Evolutionary conservation across 192 early-diverging fungal species (phyloP), one percentile per base, ranked within the genome.

Genomic region (Chytriomyces hyalinus): DNA sequence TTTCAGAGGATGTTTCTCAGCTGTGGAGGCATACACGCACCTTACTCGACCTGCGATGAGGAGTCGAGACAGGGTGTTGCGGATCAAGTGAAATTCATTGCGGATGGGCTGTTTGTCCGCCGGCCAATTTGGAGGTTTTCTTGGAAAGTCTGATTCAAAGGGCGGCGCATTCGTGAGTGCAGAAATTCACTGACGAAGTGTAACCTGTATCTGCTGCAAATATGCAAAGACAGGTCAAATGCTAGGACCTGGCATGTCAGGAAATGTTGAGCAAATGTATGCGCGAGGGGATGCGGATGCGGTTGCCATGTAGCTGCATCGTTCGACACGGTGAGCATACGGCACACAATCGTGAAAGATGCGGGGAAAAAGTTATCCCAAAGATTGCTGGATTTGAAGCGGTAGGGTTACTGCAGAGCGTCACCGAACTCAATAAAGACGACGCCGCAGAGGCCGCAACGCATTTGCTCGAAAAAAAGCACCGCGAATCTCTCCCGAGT

Each of bases 61-160:
- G 83, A 87, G 72, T 76, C 73, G 22, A 74, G 51, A n/a, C 82
- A 84, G 22, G 60, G 26, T 50, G 59, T 87, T 49, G 47, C 79
- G 8, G 75, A 81, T 36, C 66, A 85, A 43, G 50, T 87, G 61
- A 82, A 81, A 47, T 77, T 64, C 47, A 80, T 87, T 80, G 77
- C 84, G 5, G 86, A 87, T 53, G 48, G 66, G 20, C 11, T 85
- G n/a, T 84, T 87, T 80, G 65, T 87, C 7, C 57, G 70, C 17
- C 48, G 81, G 83, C 87, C 36, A 74, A 81, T 68, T 59, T 87
- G 43, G 85, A 87, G 44, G 81, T 67, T 15, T 67, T 73, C 61
- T 78, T 75, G 5, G 81, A 77, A 9, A 84, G 87, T 78, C 63
- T 84, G 20, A 74, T 87, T 11, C 86, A 87, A 72, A 87, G 87